Percentiles rank a stretch among this genome's conserved stretches.
Conservation (phyloP, 2,329 filamentous ascomycete genomes). For the Nigrograna mackinnonii region DNA sequence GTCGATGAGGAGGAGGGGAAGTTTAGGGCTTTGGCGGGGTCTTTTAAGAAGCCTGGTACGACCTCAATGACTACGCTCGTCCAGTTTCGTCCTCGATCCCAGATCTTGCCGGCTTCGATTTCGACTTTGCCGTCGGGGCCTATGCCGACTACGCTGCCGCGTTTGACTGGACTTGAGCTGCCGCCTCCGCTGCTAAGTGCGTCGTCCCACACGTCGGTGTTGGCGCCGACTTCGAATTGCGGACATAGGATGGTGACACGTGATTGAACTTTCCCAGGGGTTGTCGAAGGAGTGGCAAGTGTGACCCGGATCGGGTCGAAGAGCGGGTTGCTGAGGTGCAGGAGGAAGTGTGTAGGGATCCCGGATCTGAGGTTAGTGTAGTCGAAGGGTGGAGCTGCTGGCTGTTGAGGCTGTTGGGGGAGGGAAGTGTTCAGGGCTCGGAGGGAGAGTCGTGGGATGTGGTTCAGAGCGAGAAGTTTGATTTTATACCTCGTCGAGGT, state of each 20-base stretch:
- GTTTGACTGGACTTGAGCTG: conserved; percentile 9
- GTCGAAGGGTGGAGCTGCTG: conserved; percentile 40
- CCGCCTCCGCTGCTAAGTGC: conserved; percentile 58
- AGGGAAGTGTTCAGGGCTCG: conserved; percentile 58
- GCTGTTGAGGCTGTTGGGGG: conserved; percentile 53
- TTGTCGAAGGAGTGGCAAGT: conserved; percentile 71
- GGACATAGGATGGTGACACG: conserved; percentile 92
- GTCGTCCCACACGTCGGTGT: conserved; percentile 93
- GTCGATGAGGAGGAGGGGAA: conserved; percentile 9
- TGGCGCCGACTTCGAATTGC: conserved; percentile 90
- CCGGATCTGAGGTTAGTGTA: conserved; percentile 53
- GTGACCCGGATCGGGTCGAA: conserved; percentile 90
- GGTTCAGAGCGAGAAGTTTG: conserved; percentile 79
- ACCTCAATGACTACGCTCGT: conserved; percentile 93
- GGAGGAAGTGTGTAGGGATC: conserved; percentile 72
- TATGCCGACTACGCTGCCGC: not conserved
- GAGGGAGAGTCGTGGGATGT: conserved; percentile 82
- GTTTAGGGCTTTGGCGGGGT: no score
- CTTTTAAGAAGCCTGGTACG: conserved; percentile 59
- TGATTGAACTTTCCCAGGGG: conserved; percentile 45
- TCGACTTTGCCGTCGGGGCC: conserved; percentile 24
- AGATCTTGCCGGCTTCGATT: conserved; percentile 91
- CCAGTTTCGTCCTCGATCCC: conserved; percentile 92
- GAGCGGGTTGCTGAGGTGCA: conserved; percentile 91
- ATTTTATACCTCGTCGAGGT: conserved; percentile 90